A percentile compares a stretch with the other conserved stretches of the same genome.
Evolutionary conservation across 108 stramenopile genomes (phyloP).

Genomic region (Cylindrotheca closterium): DNA sequence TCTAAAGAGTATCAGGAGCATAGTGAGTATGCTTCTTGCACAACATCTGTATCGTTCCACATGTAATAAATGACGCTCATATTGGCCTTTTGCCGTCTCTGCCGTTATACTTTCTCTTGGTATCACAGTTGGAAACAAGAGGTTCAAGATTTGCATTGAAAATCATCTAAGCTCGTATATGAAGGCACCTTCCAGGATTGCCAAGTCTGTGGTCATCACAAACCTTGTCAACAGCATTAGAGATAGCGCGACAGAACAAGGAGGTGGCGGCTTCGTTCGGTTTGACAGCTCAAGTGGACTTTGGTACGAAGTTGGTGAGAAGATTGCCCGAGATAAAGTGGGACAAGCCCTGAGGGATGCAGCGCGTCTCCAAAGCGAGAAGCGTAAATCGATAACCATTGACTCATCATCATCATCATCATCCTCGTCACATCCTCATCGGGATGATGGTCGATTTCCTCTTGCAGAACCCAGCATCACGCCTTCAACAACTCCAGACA

Average conservation of each 20-base stretch:
- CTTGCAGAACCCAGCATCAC: too few relatives aligned
- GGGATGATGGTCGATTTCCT: too few relatives aligned
- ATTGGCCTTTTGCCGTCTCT: too few relatives aligned
- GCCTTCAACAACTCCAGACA: too few relatives aligned
- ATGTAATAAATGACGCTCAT: too few relatives aligned
- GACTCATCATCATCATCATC: too few relatives aligned
- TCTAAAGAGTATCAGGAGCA: conserved; percentile 11
- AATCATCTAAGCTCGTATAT: conserved; percentile 10
- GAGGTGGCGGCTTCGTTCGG: not conserved
- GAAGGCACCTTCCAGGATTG: conserved; percentile 11
- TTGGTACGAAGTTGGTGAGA: conserved; percentile 12
- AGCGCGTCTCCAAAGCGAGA: too few relatives aligned
- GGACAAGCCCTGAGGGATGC: conserved; percentile 22
- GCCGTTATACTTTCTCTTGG: too few relatives aligned
- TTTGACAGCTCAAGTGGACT: not conserved
- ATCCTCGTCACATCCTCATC: too few relatives aligned
- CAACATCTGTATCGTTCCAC: too few relatives aligned
- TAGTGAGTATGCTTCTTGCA: conserved; percentile 1
- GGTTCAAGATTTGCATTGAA: conserved; percentile 16
- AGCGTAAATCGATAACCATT: too few relatives aligned
- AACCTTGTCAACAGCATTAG: conserved; percentile 15
- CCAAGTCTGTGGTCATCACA: conserved; percentile 15
- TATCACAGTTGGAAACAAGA: conserved; percentile 21
- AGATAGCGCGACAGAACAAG: not conserved
- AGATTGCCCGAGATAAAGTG: conserved; percentile 22